Base-by-base conservation (phyloP, 2,329 filamentous ascomycete genomes). In the Emmonsiellopsis sp. region DNA sequence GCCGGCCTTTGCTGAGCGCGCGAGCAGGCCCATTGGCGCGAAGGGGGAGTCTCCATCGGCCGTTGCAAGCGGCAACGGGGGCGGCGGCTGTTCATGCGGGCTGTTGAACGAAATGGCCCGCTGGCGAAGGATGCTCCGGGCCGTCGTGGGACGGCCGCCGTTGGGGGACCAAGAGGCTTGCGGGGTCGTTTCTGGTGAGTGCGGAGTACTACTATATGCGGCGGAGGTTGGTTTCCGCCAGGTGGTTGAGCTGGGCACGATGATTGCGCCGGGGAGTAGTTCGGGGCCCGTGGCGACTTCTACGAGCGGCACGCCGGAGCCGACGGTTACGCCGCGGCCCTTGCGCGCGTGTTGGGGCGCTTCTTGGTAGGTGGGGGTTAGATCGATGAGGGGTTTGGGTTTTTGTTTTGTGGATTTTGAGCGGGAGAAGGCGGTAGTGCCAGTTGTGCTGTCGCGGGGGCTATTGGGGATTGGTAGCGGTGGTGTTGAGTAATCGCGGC, bases 361-460 rank as follows among this genome's bases (percentile, higher is more conserved):
- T 56, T 86, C 83, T 49, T 78, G 75, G 62, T 84, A 86, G 48
- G 76, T 74, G 0, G 83, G 82, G 0, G 82, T 83, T 42, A 89
- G 75, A 61, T 87, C 86, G 33, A 90, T 70, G 5, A 90, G 74
- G 1, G 86, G 85, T 56, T 82, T 82, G 2, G 76, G 75, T 60
- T 67, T 71, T 27, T 68, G 71, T 5, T 62, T 65, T 49, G 67
- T 59, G 2, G 78, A 79, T n/a, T 66, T 68, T n/a, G 72, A 72
- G 49, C 76, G 72, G 42, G 69, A 67, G 4, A 77, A 63, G 53
- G 72, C 68, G 40, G 66, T 62, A 9, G 27, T 10, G 31, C 42
- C 68, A 37, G 66, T 62, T 6, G 27, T 10, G 31, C 42, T 58
- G 53, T 55, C 64, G 43, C 66, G 62, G 17, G 53, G 17, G 9